Base-by-base conservation (phyloP, 2,329 filamentous ascomycete genomes). In the Intubia oerlemansii region DNA sequence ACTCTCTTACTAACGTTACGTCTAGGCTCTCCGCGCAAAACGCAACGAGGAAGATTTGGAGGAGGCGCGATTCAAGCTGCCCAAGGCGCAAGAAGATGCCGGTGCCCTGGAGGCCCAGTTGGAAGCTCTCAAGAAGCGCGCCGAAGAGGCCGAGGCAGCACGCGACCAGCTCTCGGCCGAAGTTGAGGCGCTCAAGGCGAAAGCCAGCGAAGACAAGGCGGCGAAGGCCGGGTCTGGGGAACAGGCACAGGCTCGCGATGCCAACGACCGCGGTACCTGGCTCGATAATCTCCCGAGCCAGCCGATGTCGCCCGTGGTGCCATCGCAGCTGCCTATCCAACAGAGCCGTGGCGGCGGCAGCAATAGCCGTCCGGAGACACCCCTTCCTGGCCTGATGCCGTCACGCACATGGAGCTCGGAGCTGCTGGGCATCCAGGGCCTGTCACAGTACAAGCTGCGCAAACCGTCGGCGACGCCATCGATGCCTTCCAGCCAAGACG, bases 41-140 rank as follows among this genome's bases (percentile, higher is more conserved):
- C 66, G 62, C 30, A 56, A 77, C 14, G 82, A 92, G 46, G 79
- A 91, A 39, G 82, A 95, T 39, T 52, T 92, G 5, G 81, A 93
- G 42, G 63, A 66, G 29, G 56, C 66, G 36, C 66, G 58, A 41
- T 70, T 59, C 21, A 65, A 66, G 31, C 56, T 75, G n/a, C 60
- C 66, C n/a, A 58, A 53, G 11, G 57, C 73, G 7, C 66, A 75
- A 33, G 59, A 67, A 35, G 72, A 82, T 33, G 51, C 78, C 3
- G 54, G 61, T 10, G 54, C 61, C 14, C 64, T 68, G 31, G 66
- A 64, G 30, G 53, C 59, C 4, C 60, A 71, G 36, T 48, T 76
- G 16, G 63, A 70, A 25, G 52, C 59, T 11, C 52, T 90, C 4
- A 67, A 70, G 36, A 61, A 62, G 33, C 63, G 66, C n/a, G 59